A percentile compares a stretch with the other conserved stretches of the same genome.
phyloP scores from a whole-genome alignment of 2,329 filamentous ascomycete genomes.

The Fusarium setosum region DNA sequence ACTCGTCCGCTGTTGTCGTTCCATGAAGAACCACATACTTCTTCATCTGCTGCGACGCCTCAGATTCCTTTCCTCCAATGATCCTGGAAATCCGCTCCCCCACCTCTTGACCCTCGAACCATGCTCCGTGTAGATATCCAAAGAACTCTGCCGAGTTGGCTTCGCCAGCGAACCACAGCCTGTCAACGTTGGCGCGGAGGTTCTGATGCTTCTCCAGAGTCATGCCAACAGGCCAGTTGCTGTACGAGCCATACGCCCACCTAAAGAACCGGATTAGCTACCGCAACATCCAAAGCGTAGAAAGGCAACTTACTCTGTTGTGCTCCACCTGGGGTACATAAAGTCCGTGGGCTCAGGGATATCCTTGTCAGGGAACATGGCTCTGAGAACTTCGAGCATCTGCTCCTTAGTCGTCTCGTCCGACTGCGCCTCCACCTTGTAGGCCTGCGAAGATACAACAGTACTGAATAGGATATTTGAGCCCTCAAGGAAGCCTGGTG shows the following conservation, averaged over 20 bases:
- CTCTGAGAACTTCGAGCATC: slow-evolving; percentile 65
- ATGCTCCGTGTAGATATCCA: slow-evolving; percentile 74
- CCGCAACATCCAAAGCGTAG: accelerated
- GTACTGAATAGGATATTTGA: slow-evolving; percentile 76
- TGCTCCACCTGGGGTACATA: slow-evolving; percentile 60
- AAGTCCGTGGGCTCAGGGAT: slow-evolving; percentile 71
- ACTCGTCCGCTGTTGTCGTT: slow-evolving; percentile 29
- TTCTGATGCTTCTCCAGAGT: slow-evolving; percentile 76
- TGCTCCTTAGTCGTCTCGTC: slow-evolving; percentile 68
- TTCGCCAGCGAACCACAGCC: slow-evolving; percentile 75
- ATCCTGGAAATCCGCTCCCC: slow-evolving; percentile 55
- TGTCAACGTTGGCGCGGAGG: slow-evolving; percentile 70
- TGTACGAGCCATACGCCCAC: slow-evolving; percentile 70
- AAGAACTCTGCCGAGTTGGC: slow-evolving; percentile 72
- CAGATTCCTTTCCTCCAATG: slow-evolving; percentile 14
- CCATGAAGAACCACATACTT: slow-evolving; percentile 25
- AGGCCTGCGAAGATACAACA: slow-evolving; percentile 41
- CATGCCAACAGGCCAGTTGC: slow-evolving; percentile 74
- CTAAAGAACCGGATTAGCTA: slow-evolving; percentile 15
- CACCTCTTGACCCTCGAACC: slow-evolving; percentile 64
- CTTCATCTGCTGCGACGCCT: slow-evolving; percentile 23
- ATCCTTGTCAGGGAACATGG: slow-evolving; percentile 69
- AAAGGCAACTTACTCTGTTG: slow-evolving; percentile 32
- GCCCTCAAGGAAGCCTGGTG: slow-evolving; percentile 66
- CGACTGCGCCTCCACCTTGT: slow-evolving; percentile 68